phyloP scores from a whole-genome alignment of 805 yeast species.

The Teunomyces aglyptinius region DNA sequence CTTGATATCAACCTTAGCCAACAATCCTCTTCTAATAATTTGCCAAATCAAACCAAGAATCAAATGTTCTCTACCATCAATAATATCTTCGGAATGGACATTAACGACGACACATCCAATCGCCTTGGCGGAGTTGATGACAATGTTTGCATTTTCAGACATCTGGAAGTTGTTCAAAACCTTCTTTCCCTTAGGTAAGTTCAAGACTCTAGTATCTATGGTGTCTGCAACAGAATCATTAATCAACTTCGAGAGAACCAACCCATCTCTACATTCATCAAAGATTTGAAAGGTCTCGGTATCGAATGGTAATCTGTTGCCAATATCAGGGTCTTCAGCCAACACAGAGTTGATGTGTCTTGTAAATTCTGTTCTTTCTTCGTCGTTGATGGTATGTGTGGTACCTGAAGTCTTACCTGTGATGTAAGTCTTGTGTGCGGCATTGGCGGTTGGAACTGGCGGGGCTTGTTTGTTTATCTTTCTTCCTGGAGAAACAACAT shows the following conservation, averaged over 20 bases:
- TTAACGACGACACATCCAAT: conserved; percentile 98
- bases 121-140: conserved; percentile 97
- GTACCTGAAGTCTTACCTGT: conserved; percentile 88
- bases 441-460: conserved; percentile 50
- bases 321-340: conserved; percentile 84
- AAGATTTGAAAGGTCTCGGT: conserved; percentile 92
- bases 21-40: conserved; percentile 92
- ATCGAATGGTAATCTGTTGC: conserved; percentile 84
- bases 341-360: conserved; percentile 91
- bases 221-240: conserved; percentile 98
- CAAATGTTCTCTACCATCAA: conserved; percentile 91
- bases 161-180: conserved; percentile 89
- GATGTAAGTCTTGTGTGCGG: conserved; percentile 63
- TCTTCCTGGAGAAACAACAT: conserved; percentile 18
- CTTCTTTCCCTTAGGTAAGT: conserved; percentile 74
- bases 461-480: conserved; percentile 25
- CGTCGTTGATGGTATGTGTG: conserved; percentile 95
- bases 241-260: conserved; percentile 87
- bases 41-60: conserved; percentile 95
- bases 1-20: conserved; percentile 93
- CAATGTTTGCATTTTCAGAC: conserved; percentile 96
- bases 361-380: conserved; percentile 93
- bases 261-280: conserved; percentile 95
- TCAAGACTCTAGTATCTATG: conserved; percentile 94
- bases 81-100: conserved; percentile 93